These are phyloP conservation scores for Nannochloropsis oceanica DNA, from an alignment of 108 stramenopile genomes.

Conservation along the genomic window DNA sequence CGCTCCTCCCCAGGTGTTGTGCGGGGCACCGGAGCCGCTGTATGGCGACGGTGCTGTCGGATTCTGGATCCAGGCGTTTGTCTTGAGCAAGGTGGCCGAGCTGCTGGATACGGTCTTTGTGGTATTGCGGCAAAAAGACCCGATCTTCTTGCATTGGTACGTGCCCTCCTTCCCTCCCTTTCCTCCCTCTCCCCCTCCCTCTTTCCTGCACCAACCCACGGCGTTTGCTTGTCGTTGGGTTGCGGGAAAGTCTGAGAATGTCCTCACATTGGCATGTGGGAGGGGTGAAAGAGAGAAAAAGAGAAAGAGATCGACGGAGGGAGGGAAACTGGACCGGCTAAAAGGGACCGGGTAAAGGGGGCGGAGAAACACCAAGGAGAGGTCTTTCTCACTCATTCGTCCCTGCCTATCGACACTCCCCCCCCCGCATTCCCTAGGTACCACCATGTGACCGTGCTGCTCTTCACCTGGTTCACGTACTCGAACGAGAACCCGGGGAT, in stretches of 20 bases:
- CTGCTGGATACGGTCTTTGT: slow-evolving; percentile 47
- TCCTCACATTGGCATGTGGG: too few species aligned
- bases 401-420: too few species aligned
- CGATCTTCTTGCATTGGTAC: slow-evolving; percentile 51
- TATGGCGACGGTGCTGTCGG: slow-evolving; percentile 40
- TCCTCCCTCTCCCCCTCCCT: too few species aligned
- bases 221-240: too few species aligned
- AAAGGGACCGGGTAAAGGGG: not conserved
- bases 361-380: not conserved
- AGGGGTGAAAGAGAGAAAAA: too few species aligned
- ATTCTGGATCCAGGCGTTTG: slow-evolving; percentile 43
- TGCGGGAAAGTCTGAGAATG: too few species aligned
- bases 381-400: too few species aligned
- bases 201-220: not conserved
- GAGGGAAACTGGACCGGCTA: too few species aligned
- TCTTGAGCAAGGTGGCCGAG: slow-evolving; percentile 44
- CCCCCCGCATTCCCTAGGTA: slow-evolving; percentile 8
- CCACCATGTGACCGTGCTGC: slow-evolving; percentile 47
- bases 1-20: slow-evolving; percentile 26
- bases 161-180: not conserved
- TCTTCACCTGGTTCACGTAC: slow-evolving; percentile 49
- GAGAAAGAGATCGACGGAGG: too few species aligned
- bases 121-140: slow-evolving; percentile 37
- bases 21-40: slow-evolving; percentile 10
- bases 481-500: slow-evolving; percentile 38